Evolutionary conservation across 108 stramenopile species (phyloP), one percentile per base, ranked within the genome.

Genomic region (Conticribra weissflogii): DNA sequence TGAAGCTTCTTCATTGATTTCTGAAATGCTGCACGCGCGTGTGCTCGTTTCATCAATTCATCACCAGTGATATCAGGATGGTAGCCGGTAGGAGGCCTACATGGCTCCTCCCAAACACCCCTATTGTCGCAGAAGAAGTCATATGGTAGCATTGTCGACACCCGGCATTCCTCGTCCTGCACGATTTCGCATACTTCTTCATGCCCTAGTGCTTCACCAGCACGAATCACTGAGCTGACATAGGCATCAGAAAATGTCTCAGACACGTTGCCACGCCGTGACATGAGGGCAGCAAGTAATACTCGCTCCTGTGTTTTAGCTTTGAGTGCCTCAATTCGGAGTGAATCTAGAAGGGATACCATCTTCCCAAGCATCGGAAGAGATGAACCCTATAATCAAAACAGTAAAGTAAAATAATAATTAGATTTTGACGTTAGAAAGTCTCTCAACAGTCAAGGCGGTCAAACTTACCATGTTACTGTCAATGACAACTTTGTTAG

Each of bases 71-170:
- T 46, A 54, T 76, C 72, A 36, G 76, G n/a, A 36, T 75, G 82
- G 69, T 84, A 89, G 16, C 84, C 86, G 9, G 30, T 52, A 15
- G 33, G 27, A 27, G 87, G 87, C 46, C 88, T 81, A 56, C 93
- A 91, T 21, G 93, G 90, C 69, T 94, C 93, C 72, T 94, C 93
- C 93, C 93, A 94, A 19, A 82, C 84, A 22, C 84, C 85, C 15
- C 73, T 59, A 18, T 90, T 87, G 60, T 90, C 90, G 17, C 74
- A 82, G 57, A 94, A 87, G 49, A 88, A 81, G 68, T 94, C 93
- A 62, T 86, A 91, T 0, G 90, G 90, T 8, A 94, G 79, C 88
- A 91, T 81, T 22, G 93, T 87, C 8, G 90, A 94, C 3, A 85
- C 79, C 56, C 71, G 72, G 33, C 76, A 70, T 34, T 73, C 79